Evolutionary conservation across 768 basidiomycete species (phyloP).

Genomic region (Tulasnella sp.): DNA sequence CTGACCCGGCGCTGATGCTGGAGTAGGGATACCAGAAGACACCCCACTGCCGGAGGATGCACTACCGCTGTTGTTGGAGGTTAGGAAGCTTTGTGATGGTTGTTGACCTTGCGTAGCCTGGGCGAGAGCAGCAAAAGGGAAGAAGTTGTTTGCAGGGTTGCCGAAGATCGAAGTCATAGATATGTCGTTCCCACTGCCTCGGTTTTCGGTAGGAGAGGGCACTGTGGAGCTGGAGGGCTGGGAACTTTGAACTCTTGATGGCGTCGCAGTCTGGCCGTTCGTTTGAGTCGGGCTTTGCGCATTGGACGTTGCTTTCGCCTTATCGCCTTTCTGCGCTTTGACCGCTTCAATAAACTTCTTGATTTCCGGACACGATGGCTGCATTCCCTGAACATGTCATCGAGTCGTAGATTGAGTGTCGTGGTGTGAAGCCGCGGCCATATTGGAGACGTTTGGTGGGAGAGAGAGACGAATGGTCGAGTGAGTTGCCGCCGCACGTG

Average conservation of each 20-base stretch:
- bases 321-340: not conserved
- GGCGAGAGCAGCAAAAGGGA: not conserved
- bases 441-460: too few relatives aligned
- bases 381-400: not conserved
- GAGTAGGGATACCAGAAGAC: not conserved
- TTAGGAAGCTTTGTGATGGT: not conserved
- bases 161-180: not conserved
- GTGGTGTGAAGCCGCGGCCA: not conserved
- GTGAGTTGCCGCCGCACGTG: slow-evolving; percentile 9
- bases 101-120: not conserved
- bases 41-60: not conserved
- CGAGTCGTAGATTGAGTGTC: not conserved
- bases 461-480: not conserved
- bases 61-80: not conserved
- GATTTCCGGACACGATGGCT: not conserved
- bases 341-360: not conserved
- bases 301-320: not conserved
- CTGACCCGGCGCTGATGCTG: not conserved
- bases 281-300: not conserved
- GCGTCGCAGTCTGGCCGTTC: not conserved
- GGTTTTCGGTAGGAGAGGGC: not conserved
- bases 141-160: not conserved
- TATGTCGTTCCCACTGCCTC: not conserved
- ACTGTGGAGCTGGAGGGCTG: not conserved
- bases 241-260: not conserved